Percentiles rank a stretch among this genome's conserved stretches.
Evolutionary conservation across 2,329 filamentous ascomycete species (phyloP).

Genomic region (Pseudophaeomoniella oleicola): DNA sequence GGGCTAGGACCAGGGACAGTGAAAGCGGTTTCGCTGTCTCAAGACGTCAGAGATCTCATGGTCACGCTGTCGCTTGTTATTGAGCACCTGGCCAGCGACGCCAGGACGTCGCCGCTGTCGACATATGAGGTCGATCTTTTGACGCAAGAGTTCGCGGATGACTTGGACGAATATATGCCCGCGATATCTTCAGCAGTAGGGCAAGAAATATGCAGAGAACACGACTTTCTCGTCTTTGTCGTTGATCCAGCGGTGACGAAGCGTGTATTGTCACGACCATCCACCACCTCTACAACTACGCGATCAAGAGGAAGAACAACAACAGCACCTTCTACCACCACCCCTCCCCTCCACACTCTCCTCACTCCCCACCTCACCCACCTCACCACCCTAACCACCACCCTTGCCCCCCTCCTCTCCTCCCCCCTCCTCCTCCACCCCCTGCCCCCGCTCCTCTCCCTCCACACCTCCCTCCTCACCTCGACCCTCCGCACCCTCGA

Average conservation of each 20-base stretch:
- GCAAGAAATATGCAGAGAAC: slow-evolving; percentile 11
- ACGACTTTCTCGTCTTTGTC: slow-evolving; percentile 2
- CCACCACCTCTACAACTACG: slow-evolving; percentile 1
- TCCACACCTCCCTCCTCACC: slow-evolving; percentile 3
- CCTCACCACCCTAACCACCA: background rate
- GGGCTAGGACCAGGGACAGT: background rate
- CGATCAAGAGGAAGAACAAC: slow-evolving; percentile 1
- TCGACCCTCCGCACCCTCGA: slow-evolving; percentile 8
- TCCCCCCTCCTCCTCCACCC: background rate
- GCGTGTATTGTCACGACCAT: background rate
- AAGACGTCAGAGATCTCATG: background rate
- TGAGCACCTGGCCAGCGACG: background rate
- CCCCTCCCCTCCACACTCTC: slow-evolving; percentile 2
- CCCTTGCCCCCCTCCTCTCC: background rate
- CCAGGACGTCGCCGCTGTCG: background rate
- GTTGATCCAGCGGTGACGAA: no score
- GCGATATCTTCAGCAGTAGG: background rate
- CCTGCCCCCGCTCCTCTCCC: slow-evolving; percentile 4
- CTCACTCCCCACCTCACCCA: slow-evolving; percentile 4
- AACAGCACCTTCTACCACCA: slow-evolving; percentile 3
- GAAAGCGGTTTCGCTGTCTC: background rate
- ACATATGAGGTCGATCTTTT: background rate
- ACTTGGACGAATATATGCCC: background rate
- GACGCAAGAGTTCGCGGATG: background rate
- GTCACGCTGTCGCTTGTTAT: background rate